A percentile compares a stretch with the other conserved stretches of the same genome.
These are phyloP conservation scores for Diospyros lotus DNA, from an alignment of 148 eudicot species.

Conservation along the genomic window DNA sequence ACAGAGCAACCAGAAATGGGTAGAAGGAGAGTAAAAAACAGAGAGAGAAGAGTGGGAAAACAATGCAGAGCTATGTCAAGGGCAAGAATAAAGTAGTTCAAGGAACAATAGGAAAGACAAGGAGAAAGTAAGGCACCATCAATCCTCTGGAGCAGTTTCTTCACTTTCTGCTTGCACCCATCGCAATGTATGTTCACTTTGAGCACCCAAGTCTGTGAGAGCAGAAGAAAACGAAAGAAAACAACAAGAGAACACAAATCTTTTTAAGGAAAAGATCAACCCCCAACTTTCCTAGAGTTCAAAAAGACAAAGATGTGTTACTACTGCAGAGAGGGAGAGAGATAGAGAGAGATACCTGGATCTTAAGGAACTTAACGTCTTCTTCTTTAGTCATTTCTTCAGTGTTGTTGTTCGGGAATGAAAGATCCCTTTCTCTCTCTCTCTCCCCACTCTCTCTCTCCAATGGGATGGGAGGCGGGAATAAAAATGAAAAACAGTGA, in stretches of 20 bases:
- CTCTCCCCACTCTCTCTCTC: not conserved
- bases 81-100: not conserved
- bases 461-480: no score
- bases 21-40: no score
- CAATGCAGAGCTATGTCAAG: no score
- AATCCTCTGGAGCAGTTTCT: conserved; percentile 70
- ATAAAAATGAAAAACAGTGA: not conserved
- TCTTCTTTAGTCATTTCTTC: conserved; percentile 70
- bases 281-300: not conserved
- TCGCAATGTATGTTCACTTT: conserved; percentile 82
- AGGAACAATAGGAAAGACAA: not conserved
- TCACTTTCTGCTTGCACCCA: conserved; percentile 78
- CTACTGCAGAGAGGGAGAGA: not conserved
- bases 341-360: conserved; percentile 44
- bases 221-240: not conserved
- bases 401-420: conserved; percentile 6
- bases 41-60: not conserved
- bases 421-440: conserved; percentile 2
- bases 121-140: conserved; percentile 43
- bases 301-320: no score
- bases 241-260: not conserved
- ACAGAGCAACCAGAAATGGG: not conserved
- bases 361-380: conserved; percentile 77
- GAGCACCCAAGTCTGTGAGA: conserved; percentile 52
- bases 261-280: conserved; percentile 3